A percentile compares a stretch with the other conserved stretches of the same genome.
Conservation (phyloP, 2,329 filamentous ascomycete genomes). For the Teratosphaeria viscida region DNA sequence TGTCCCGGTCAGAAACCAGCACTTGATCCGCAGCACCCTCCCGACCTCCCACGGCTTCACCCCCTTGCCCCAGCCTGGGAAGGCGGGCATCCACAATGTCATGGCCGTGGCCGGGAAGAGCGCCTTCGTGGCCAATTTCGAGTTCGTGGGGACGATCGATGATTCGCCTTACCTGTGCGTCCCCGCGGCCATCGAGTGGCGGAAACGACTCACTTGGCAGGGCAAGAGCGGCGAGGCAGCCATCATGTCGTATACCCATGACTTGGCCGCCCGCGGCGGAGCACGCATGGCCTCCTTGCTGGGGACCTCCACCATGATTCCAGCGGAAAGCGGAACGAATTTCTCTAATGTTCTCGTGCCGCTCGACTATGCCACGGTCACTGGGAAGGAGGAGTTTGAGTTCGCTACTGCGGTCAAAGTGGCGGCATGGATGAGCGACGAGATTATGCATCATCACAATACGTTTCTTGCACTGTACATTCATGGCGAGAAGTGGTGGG, state of each 20-base stretch:
- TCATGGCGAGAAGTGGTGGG: conserved; percentile 56
- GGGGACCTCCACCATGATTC: conserved; percentile 63
- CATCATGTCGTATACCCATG: conserved; percentile 53
- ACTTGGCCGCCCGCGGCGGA: conserved; percentile 55
- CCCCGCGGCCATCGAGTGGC: conserved; percentile 60
- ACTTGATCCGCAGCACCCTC: conserved; percentile 60
- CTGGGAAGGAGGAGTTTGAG: conserved; percentile 13
- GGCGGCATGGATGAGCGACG: conserved; percentile 31
- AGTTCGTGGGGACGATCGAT: conserved; percentile 68
- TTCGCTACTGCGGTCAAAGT: conserved; percentile 27
- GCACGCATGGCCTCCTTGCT: conserved; percentile 50
- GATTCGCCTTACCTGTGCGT: conserved; percentile 62
- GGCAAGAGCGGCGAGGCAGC: conserved; percentile 50
- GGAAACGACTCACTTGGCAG: conserved; percentile 34
- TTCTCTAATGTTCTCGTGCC: conserved; percentile 57
- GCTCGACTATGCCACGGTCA: conserved; percentile 35
- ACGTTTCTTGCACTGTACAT: conserved; percentile 60
- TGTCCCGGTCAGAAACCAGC: conserved; percentile 66
- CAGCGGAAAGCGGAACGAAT: conserved; percentile 33
- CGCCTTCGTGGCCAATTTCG: conserved; percentile 59
- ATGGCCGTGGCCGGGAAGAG: conserved; percentile 40
- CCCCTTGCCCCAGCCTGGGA: conserved; percentile 27
- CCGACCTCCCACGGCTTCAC: conserved; percentile 74
- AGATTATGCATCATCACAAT: conserved; percentile 47
- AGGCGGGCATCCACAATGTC: conserved; percentile 23